Evolutionary conservation across 2,329 filamentous ascomycete genomes (phyloP).

Genomic region (Fusarium drepaniforme): DNA sequence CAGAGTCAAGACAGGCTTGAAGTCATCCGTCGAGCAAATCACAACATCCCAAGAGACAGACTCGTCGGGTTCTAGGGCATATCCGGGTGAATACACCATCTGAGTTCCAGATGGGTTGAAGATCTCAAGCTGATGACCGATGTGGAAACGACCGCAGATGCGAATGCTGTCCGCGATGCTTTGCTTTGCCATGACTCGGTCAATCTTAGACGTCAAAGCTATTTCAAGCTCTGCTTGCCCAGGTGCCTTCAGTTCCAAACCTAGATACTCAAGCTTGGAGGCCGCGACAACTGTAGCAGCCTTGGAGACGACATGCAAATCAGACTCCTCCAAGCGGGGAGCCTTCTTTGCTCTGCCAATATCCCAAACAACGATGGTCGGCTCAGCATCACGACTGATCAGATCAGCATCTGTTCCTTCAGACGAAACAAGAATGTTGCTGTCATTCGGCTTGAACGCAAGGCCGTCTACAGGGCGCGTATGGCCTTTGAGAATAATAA

Average conservation of each 20-base stretch:
- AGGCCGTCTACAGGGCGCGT: background rate
- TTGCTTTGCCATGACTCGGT: background rate
- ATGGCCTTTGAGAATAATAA: constrained; percentile 22
- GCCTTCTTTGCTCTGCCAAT: background rate
- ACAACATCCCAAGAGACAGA: constrained; percentile 9
- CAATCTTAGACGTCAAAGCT: background rate
- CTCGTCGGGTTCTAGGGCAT: background rate
- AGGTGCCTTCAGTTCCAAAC: background rate
- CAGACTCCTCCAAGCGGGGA: no score
- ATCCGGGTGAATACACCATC: constrained; percentile 8
- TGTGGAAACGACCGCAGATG: constrained; percentile 3
- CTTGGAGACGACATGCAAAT: background rate
- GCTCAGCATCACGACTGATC: background rate
- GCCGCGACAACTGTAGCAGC: background rate
- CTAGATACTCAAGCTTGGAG: background rate
- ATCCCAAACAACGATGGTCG: constrained; percentile 22
- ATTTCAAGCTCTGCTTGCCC: background rate
- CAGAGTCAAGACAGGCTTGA: background rate
- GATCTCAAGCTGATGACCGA: background rate
- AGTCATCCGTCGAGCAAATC: background rate
- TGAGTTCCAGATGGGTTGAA: constrained; percentile 20
- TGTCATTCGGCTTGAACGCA: constrained; percentile 4
- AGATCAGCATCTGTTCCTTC: background rate
- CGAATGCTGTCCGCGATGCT: background rate
- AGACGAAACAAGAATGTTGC: constrained; percentile 5